Base-by-base conservation (phyloP, 106 monocot species). In the Agapanthus africanus region DNA sequence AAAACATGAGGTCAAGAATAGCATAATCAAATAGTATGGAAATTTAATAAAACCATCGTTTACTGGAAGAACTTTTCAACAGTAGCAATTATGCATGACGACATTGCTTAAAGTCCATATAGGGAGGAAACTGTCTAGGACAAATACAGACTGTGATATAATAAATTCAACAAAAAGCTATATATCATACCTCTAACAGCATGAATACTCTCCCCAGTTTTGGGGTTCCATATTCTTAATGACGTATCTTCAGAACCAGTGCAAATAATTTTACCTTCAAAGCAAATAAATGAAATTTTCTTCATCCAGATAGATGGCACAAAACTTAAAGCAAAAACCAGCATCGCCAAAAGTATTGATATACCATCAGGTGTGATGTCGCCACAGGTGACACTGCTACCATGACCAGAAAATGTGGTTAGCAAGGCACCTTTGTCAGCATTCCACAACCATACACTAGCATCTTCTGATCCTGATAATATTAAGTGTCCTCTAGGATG, bases 361-460 rank as follows among this genome's bases (percentile, higher is more conserved):
- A 11, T 90, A 94, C 94, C 99, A 78, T 99, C 93, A 65, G 99
- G 99, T 70, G 93, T 87, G 69, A 99, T 93, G 78, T 85, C 87
- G 65, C 99, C 99, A 81, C 93, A 99, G 15, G 99, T 99, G 32
- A 99, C 93, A 40, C 64, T 76, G 73, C 76, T 74, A 40, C 78
- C 75, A 80, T 99, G 99, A 70, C 99, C 99, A 74, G 82, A 90
- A 65, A 99, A 93, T 11, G 82, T 83, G 63, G 82, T 87, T 19
- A 92, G 75, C 64, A 65, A 76, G 18, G 67, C 60, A 68, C 64
- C 64, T 79, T 74, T 87, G 33, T 99, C 99, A 65, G 83, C 81
- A 76, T 99, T 99, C 99, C 99, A 99, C 93, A 99, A 77, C 81
- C 87, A 99, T 6, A 82, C 73, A 71, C 73, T 90, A 54, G 75